phyloP scores from a whole-genome alignment of 805 yeast species.

The Starmerella powellii region DNA sequence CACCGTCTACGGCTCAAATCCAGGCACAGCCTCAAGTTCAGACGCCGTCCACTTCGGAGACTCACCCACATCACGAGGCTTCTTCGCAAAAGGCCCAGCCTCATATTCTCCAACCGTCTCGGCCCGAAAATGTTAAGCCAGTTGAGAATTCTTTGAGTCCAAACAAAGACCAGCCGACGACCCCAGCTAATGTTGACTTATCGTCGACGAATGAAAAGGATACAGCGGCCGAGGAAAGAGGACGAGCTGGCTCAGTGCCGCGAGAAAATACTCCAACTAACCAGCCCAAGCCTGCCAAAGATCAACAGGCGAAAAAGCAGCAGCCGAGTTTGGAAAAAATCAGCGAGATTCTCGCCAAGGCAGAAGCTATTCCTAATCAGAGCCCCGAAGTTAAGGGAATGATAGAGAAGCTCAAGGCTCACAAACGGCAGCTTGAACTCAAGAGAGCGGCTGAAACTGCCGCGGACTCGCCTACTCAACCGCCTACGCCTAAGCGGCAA shows the following conservation, averaged over 20 bases:
- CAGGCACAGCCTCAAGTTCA: slow-evolving; percentile 13
- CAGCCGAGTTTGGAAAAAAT: slow-evolving; percentile 26
- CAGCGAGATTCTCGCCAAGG: slow-evolving; percentile 29
- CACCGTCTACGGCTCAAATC: slow-evolving; percentile 3
- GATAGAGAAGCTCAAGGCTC: slow-evolving; percentile 28
- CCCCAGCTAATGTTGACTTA: no score
- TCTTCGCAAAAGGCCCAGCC: slow-evolving; percentile 11
- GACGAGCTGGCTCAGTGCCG: not conserved
- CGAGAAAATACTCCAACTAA: no score
- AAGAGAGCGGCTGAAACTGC: slow-evolving; percentile 18
- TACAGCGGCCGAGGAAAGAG: no score
- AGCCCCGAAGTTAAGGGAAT: slow-evolving; percentile 28
- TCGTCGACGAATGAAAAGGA: no score
- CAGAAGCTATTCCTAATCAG: slow-evolving; percentile 30
- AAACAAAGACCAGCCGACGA: no score
- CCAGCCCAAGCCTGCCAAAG: no score
- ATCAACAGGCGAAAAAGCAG: slow-evolving; percentile 1
- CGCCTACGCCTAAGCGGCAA: slow-evolving; percentile 14
- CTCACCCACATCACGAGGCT: slow-evolving; percentile 1
- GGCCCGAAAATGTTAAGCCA: slow-evolving; percentile 2
- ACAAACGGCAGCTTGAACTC: slow-evolving; percentile 23
- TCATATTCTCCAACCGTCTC: not conserved
- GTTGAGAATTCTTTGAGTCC: not conserved
- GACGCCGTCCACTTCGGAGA: not conserved
- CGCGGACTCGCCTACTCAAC: slow-evolving; percentile 3